Base-by-base conservation (phyloP, 169 alveolate species). In the Eimeria sp. region DNA sequence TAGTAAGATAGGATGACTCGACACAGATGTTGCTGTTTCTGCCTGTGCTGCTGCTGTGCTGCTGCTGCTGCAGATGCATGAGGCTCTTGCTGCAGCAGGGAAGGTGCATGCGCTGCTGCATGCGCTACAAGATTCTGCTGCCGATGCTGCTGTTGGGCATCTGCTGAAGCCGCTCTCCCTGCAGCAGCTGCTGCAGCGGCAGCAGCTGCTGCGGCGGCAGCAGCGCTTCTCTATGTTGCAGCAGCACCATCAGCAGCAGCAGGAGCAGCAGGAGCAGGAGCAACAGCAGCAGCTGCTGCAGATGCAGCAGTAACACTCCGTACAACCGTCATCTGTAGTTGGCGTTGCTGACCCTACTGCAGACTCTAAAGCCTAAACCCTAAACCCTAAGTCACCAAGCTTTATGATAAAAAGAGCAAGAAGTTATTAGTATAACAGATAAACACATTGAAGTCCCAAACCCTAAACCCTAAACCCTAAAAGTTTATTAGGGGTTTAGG, bases 41-140 rank as follows among this genome's bases (percentile, higher is more conserved):
- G 45, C 16, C n/a, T 18, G 4, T 73, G 83, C 47, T 73, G 49
- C 83, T n/a, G 83, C n/a, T 73, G 83, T n/a, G n/a, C n/a, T n/a
- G n/a, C n/a, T n/a, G n/a, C 58, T 51, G 58, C 58, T 51, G 58
- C 58, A 51, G 58, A 51, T 51, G 58, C 58, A 51, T 11, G 58
- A 73, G 47, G 45, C 83, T 25, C 83, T 73, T 40, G 83, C 83
- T 40, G 83, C 83, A 73, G 83, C 83, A n/a, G 83, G 83, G 57
- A 73, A 73, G 51, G 83, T 73, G 45, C 83, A 73, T 40, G 83
- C 83, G 83, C 83, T 73, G 83, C 51, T 73, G 83, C 83, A 73
- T 40, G 27, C 83, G 51, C 83, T 73, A 40, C 83, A 73, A 73
- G 83, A 73, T 30, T 45, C 47, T 30, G 83, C 83, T n/a, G 57